phyloP scores from a whole-genome alignment of 1,139 yeast genomes.

The Kurtzmaniella natalensis region DNA sequence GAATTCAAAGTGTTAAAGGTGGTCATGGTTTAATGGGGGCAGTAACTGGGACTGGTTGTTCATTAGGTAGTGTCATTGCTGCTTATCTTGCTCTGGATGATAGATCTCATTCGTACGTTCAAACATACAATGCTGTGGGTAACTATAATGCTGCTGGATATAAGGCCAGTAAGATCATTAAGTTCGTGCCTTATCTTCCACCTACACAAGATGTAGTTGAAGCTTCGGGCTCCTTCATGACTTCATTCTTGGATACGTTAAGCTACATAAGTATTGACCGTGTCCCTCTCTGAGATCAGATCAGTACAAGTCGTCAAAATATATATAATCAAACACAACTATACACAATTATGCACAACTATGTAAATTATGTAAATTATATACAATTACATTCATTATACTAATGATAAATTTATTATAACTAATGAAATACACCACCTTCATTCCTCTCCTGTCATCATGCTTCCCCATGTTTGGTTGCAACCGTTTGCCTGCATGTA shows the following conservation, averaged over 20 bases:
- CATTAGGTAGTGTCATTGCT: conserved; percentile 72
- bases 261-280: conserved; percentile 9
- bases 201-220: conserved; percentile 5
- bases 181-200: background rate
- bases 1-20: conserved; percentile 35
- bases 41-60: conserved; percentile 89
- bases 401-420: too few species aligned
- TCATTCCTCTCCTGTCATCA: too few species aligned
- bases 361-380: too few species aligned
- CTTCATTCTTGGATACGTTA: conserved; percentile 43
- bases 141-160: conserved; percentile 66
- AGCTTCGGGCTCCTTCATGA: conserved; percentile 52
- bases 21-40: conserved; percentile 66
- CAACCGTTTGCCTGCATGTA: too few species aligned
- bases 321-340: too few species aligned
- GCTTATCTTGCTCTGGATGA: conserved; percentile 40
- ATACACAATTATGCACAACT: too few species aligned
- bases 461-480: too few species aligned
- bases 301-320: too few species aligned
- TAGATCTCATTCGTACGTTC: background rate
- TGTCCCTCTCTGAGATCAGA: too few species aligned
- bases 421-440: too few species aligned
- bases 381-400: too few species aligned
- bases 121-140: conserved; percentile 40
- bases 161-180: conserved; percentile 36